These are phyloP conservation scores for Mycena chlorophos DNA, from an alignment of 768 basidiomycete genomes.

Conservation along the genomic window DNA sequence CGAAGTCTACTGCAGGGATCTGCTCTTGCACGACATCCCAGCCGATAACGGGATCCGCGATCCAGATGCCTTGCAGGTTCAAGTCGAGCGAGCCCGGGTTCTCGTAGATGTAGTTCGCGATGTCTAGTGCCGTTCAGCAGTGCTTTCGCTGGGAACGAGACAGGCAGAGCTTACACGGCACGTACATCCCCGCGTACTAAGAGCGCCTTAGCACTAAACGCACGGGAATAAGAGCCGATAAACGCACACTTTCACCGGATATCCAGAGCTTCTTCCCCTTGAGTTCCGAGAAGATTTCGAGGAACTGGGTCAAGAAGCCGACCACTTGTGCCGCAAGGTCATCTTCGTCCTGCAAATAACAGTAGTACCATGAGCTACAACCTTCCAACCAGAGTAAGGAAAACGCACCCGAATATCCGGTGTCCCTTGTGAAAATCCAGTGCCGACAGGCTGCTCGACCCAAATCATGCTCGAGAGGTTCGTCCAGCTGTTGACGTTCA, in stretches of 20 bases:
- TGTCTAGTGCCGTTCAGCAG: constrained; percentile 51
- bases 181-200: constrained; percentile 67
- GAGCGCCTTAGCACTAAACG: constrained; percentile 1
- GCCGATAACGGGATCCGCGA: constrained; percentile 62
- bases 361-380: neutral
- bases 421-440: constrained; percentile 71
- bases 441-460: constrained; percentile 81
- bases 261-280: constrained; percentile 73
- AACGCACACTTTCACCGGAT: constrained; percentile 71
- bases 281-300: constrained; percentile 71
- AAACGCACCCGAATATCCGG: constrained; percentile 58
- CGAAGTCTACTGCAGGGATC: constrained; percentile 73
- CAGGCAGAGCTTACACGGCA: constrained; percentile 49
- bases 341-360: constrained; percentile 42
- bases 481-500: constrained; percentile 74
- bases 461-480: constrained; percentile 74
- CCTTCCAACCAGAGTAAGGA: neutral
- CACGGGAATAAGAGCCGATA: neutral
- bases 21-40: constrained; percentile 66
- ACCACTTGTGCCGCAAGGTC: constrained; percentile 49
- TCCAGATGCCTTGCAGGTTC: constrained; percentile 69
- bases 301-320: constrained; percentile 74
- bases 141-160: constrained; percentile 2
- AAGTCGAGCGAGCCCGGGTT: constrained; percentile 54
- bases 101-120: constrained; percentile 72